Conservation (phyloP, 306 rosid species). For the Prunus mume region DNA sequence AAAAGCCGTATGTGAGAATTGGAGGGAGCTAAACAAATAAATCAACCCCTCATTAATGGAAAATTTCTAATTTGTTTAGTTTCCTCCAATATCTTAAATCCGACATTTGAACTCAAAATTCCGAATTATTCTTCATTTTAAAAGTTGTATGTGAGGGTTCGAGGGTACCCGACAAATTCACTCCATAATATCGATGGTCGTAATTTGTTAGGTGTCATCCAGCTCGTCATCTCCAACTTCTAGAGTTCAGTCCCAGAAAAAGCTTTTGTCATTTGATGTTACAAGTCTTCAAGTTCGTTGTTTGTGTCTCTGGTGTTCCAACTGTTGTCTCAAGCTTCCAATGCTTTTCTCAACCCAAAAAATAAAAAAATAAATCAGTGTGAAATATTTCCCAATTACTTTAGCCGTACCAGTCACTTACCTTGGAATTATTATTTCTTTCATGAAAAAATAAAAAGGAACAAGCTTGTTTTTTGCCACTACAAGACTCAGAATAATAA, state of each 20-base stretch:
- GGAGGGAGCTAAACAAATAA: not conserved
- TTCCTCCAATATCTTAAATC: not conserved
- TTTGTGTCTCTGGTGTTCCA: not conserved
- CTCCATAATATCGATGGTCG: too few relatives aligned
- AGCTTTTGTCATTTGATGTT: too few relatives aligned
- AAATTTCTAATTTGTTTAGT: not conserved
- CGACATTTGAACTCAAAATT: not conserved
- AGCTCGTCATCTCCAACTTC: not conserved
- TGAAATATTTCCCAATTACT: too few relatives aligned
- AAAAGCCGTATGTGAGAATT: not conserved
- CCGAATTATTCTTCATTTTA: not conserved
- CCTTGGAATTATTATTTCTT: too few relatives aligned
- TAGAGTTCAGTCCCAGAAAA: too few relatives aligned
- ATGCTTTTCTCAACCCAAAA: too few relatives aligned
- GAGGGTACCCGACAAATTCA: not conserved
- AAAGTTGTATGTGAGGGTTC: not conserved
- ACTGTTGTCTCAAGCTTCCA: not conserved
- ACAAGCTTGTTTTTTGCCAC: too few relatives aligned
- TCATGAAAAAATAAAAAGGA: too few relatives aligned
- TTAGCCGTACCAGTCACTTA: too few relatives aligned
- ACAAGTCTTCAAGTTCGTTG: too few relatives aligned
- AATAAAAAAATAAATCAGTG: too few relatives aligned
- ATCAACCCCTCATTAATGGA: not conserved
- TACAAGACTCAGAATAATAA: too few relatives aligned
- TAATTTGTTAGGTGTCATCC: slow-evolving; percentile 4